Base-by-base conservation (phyloP, 2,329 filamentous ascomycete genomes). In the Rhexocercosporidium sp. region DNA sequence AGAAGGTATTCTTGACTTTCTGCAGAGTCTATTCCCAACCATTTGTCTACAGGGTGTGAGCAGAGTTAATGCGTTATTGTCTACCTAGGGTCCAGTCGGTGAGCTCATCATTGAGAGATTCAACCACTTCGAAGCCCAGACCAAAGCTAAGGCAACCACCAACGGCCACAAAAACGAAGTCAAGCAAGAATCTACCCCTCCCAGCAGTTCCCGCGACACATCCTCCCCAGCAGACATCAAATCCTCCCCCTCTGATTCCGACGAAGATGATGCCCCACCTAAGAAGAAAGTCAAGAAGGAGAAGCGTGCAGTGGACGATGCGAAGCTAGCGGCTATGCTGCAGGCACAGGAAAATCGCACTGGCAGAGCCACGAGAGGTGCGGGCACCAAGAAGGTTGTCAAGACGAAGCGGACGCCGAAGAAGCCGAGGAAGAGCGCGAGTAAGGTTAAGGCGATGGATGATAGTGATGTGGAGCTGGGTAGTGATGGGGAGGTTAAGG, bases 311-410 rank as follows among this genome's bases (percentile, higher is more conserved):
- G 93, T 97, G 71, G 90, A 92, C 37, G 96, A 99, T 79, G 96
- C 95, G 39, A 89, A 91, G 53, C 88, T 95, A 69, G 96, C 96
- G 0, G 94, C 94, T 18, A 88, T 91, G 78, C 84, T 99, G 41
- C 96, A 99, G 80, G 95, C 94, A 0, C 92, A 98, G 79, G 93
- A 97, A 81, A 97, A 98, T 79, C 85, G 88, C 67, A 81, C 86
- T 59, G 83, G 82, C 2, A 89, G 88, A 59, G 85, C 92, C 20
- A 97, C 94, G 3, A 87, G 95, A 53, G 92, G 93, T 7, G 92
- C 90, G 12, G 87, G 81, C 39, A 83, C 81, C 7, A 85, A 88
- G 70, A 82, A 84, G 74, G 74, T 73, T 69, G 47, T 60, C 29
- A 64, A 69, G 51, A 37, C 14, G 18, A 31, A 57, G 14, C 49